phyloP scores from a whole-genome alignment of 331 rosid genomes.

The Dryas integrifolia region DNA sequence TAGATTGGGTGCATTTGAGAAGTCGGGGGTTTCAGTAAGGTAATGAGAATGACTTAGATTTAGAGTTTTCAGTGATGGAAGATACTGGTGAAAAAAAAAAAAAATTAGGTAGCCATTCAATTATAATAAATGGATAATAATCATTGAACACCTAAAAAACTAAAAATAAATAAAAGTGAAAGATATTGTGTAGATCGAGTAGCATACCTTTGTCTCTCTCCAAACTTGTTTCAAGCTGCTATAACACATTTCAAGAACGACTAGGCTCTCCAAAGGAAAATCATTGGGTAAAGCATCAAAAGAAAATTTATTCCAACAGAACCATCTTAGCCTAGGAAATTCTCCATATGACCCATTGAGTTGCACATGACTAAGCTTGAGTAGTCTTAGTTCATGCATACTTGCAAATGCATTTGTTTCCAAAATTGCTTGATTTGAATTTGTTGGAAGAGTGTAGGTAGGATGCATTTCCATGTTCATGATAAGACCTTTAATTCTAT shows the following conservation, averaged over 20 bases:
- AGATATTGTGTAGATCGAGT: background rate
- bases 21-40: background rate
- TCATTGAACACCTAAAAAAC: no score
- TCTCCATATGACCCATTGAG: background rate
- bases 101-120: background rate
- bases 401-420: background rate
- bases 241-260: slow-evolving; percentile 13
- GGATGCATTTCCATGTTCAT: background rate
- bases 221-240: slow-evolving; percentile 1
- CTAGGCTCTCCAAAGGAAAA: slow-evolving; percentile 11
- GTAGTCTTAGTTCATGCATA: background rate
- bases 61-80: background rate
- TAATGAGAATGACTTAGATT: slow-evolving; percentile 3
- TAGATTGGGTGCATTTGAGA: background rate
- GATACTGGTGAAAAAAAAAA: background rate
- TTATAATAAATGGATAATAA: background rate
- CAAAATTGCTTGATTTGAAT: background rate
- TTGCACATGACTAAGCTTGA: background rate
- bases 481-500: background rate
- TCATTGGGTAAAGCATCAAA: background rate
- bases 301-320: background rate
- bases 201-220: slow-evolving; percentile 1
- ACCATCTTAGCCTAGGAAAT: background rate
- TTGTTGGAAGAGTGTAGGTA: background rate
- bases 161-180: background rate